Percentiles rank a stretch among this genome's conserved stretches.
phyloP scores from a whole-genome alignment of 2,329 filamentous ascomycete species.

The Penicillium sp. region DNA sequence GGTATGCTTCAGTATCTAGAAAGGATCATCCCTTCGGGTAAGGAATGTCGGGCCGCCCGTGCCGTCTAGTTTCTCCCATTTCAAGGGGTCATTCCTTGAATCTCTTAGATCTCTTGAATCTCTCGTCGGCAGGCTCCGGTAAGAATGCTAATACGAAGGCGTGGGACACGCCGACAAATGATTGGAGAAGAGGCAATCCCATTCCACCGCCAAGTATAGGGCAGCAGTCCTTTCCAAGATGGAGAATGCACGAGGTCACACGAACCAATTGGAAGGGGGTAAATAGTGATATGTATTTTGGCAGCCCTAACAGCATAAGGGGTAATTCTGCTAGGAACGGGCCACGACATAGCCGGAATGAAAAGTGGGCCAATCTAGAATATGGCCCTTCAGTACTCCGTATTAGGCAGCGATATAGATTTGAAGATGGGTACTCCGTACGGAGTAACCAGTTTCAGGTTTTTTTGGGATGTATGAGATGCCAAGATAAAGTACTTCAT shows the following conservation, averaged over 20 bases:
- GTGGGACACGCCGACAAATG: neutral
- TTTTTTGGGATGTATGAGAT: neutral
- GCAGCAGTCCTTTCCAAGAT: neutral
- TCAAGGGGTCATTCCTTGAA: neutral
- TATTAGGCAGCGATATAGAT: constrained; percentile 1
- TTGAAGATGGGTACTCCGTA: neutral
- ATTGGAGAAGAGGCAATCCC: neutral
- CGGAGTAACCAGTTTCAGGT: neutral
- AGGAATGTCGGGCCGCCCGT: neutral
- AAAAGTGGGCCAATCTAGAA: constrained; percentile 19
- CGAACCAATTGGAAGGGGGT: neutral
- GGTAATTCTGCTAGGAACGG: constrained; percentile 15
- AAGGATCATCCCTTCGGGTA: neutral
- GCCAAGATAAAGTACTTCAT: neutral
- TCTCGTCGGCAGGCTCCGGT: neutral
- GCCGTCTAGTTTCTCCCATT: neutral
- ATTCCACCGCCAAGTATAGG: constrained; percentile 2
- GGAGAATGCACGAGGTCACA: neutral
- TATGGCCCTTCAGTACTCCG: neutral
- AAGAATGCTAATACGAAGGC: neutral
- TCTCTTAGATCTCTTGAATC: neutral
- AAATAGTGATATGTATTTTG: neutral
- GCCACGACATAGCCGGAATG: constrained; percentile 15
- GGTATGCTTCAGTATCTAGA: neutral
- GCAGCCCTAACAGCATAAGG: constrained; percentile 9